Conservation (phyloP, 257 asterid species). For the Voacanga thouarsii region DNA sequence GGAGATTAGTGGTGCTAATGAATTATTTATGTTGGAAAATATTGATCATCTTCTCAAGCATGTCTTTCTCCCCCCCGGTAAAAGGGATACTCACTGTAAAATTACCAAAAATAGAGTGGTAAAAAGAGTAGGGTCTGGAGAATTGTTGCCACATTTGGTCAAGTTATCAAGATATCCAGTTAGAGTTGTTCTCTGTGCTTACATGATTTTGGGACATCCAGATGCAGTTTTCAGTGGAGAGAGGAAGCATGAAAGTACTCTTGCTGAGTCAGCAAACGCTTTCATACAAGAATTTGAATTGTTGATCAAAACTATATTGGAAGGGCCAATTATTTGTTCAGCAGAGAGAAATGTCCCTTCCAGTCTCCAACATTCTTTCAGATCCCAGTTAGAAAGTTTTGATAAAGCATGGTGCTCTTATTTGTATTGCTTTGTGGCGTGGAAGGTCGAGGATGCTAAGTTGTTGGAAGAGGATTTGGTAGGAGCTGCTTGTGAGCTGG, state of each 20-base stretch:
- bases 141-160: conserved; percentile 16
- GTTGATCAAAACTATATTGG: conserved; percentile 52
- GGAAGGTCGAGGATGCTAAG: conserved; percentile 90
- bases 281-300: conserved; percentile 68
- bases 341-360: conserved; percentile 33
- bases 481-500: conserved; percentile 85
- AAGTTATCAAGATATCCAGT: conserved; percentile 67
- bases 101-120: conserved; percentile 24
- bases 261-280: conserved; percentile 57
- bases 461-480: conserved; percentile 78
- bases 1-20: conserved; percentile 25
- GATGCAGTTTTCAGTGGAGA: conserved; percentile 83
- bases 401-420: conserved; percentile 94
- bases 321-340: conserved; percentile 45
- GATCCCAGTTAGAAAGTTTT: conserved; percentile 64
- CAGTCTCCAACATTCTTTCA: conserved; percentile 37
- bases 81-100: conserved; percentile 41
- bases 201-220: conserved; percentile 80
- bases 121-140: conserved; percentile 28
- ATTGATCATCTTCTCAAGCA: conserved; percentile 85
- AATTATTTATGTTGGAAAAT: conserved; percentile 46
- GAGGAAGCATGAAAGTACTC: conserved; percentile 68
- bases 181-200: conserved; percentile 74
- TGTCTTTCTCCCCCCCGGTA: conserved; percentile 50
- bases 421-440: conserved; percentile 83